Evolutionary conservation across 163 green algal genomes (phyloP).

Genomic region (Chlamydomonas reinhardtii): DNA sequence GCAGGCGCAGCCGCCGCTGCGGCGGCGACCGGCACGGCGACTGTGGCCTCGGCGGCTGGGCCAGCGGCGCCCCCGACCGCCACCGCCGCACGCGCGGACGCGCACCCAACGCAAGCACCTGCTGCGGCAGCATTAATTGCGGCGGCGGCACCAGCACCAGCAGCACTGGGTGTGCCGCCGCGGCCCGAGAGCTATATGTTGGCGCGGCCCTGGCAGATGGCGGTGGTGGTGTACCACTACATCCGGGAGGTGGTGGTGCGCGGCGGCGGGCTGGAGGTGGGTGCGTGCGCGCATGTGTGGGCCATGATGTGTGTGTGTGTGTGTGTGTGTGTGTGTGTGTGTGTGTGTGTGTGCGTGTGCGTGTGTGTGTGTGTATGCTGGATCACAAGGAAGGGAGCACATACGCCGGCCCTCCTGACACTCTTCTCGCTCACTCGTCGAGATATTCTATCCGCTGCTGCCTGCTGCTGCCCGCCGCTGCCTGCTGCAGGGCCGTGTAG

Average conservation of each 20-base stretch:
- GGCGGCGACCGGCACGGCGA: too few relatives aligned
- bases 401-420: too few relatives aligned
- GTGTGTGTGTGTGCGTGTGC: background rate
- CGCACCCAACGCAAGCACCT: too few relatives aligned
- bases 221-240: background rate
- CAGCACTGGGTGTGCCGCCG: background rate
- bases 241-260: background rate
- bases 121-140: too few relatives aligned
- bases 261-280: conserved; percentile 3
- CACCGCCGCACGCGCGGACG: background rate
- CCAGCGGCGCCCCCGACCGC: too few relatives aligned
- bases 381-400: background rate
- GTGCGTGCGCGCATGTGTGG: background rate
- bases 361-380: background rate
- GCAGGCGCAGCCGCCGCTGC: too few relatives aligned
- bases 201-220: background rate
- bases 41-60: too few relatives aligned
- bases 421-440: too few relatives aligned
- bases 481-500: background rate
- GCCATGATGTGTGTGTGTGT: background rate
- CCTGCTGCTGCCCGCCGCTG: too few relatives aligned
- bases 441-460: too few relatives aligned
- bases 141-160: too few relatives aligned
- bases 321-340: background rate
- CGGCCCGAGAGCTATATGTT: background rate